Base-by-base conservation (phyloP, 345 rosid genomes). In the Lagerstroemia speciosa region DNA sequence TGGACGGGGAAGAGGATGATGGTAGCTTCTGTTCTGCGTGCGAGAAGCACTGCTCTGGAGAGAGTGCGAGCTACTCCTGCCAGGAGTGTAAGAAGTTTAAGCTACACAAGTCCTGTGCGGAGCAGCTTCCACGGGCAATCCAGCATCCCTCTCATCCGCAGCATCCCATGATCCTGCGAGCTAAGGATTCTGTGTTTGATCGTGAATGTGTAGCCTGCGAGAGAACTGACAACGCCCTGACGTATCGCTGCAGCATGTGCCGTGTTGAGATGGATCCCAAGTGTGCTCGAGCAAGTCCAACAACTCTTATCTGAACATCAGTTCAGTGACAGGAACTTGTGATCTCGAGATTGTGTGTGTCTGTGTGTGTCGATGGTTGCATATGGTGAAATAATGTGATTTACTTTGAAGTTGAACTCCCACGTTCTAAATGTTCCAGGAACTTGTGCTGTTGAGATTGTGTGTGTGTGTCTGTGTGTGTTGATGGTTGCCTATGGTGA, bases 121-220 rank as follows among this genome's bases (percentile, higher is more conserved):
- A 64, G 68, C 43, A 63, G 67, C 29, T 71, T 30, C 67, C 62
- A 19, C n/a, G 68, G 27, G 62, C 67, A 43, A 64, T 71, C 45
- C 37, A 2, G 17, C 33, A 46, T 63, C 62, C 32, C 26, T 32
- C 0, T 45, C 68, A 71, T 64, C 36, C 61, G 10, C 62, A 63
- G 52, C 52, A 64, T 52, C 73, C 63, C 29, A 27, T 69, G 46
- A 48, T 71, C 61, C 46, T 71, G 32, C 62, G 62, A 9, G 62
- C 33, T 29, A 53, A 52, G 43, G 71, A 53, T 57, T 5, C 10
- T 17, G 3, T 34, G 14, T 68, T 50, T 22, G 30, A 68, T 53
- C 45, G 61, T 10, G 43, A 38, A 32, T 50, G 46, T 15, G 26
- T 52, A 11, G 32, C 63, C 20, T 37, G 29, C 55, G 22, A 24